phyloP scores from a whole-genome alignment of 1,284 basidiomycete species.

The Leccinum fallax region DNA sequence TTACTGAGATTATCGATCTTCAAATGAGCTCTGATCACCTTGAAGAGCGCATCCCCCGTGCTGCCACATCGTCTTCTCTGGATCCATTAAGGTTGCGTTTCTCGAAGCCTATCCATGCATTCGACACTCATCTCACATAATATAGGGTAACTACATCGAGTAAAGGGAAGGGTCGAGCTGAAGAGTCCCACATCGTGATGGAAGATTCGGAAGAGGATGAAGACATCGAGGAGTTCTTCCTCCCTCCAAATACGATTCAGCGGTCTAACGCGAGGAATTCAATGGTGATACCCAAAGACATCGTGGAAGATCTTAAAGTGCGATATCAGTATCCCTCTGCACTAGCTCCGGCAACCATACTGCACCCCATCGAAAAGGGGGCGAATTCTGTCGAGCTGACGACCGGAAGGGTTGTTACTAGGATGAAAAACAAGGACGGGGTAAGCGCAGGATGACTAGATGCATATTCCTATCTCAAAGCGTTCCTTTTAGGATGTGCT shows the following conservation, averaged over 20 bases:
- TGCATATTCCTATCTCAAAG: constrained; percentile 3
- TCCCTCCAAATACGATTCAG: background rate
- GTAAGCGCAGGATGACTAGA: constrained; percentile 20
- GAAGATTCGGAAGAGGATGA: constrained; percentile 29
- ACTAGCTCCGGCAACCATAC: constrained; percentile 8
- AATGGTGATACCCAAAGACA: constrained; percentile 22
- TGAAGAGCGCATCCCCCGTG: constrained; percentile 18
- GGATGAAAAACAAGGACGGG: constrained; percentile 31
- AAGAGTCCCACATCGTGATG: constrained; percentile 3
- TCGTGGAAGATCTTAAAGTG: constrained; percentile 14
- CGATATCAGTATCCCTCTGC: fast-evolving
- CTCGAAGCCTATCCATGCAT: constrained; percentile 14
- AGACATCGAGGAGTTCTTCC: constrained; percentile 27
- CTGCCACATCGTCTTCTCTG: constrained; percentile 19
- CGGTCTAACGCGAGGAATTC: background rate
- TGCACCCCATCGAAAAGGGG: background rate
- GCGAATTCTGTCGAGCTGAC: constrained; percentile 14
- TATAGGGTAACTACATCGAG: background rate
- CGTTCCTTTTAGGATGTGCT: constrained; percentile 8
- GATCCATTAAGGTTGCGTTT: constrained; percentile 20
- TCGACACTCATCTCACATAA: constrained; percentile 26
- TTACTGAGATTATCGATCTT: constrained; percentile 25
- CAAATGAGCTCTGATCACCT: constrained; percentile 22
- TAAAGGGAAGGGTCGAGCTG: constrained; percentile 31
- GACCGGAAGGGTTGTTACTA: constrained; percentile 2